A percentile compares a stretch with the other conserved stretches of the same genome.
phyloP scores from a whole-genome alignment of 176 grass and related monocot species.

The Olyra latifolia region DNA sequence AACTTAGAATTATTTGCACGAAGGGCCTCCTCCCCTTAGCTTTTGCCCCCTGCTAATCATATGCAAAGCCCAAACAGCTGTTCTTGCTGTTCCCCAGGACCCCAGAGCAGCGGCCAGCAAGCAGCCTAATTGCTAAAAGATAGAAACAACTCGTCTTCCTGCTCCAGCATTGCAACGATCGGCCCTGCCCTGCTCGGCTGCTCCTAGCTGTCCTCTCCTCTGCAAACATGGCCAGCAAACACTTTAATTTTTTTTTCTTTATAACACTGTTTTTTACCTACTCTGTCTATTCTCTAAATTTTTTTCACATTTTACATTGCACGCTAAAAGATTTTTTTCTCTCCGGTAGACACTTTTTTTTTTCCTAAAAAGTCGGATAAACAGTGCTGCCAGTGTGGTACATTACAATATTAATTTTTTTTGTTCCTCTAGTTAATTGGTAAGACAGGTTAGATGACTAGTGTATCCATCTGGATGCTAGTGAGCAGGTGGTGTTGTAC shows the following conservation, averaged over 20 bases:
- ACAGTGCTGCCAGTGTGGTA: too few relatives aligned
- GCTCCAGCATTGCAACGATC: constrained; percentile 17
- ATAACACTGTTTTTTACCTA: too few relatives aligned
- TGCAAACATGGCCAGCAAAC: too few relatives aligned
- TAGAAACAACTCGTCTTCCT: constrained; percentile 24
- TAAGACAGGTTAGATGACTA: not conserved
- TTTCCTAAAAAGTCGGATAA: too few relatives aligned
- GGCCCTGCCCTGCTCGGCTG: not conserved
- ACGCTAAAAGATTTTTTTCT: too few relatives aligned
- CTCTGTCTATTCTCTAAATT: too few relatives aligned
- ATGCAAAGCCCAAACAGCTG: constrained; percentile 42
- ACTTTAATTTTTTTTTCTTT: too few relatives aligned
- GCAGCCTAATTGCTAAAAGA: constrained; percentile 1
- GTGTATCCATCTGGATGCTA: not conserved
- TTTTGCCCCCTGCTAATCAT: constrained; percentile 40
- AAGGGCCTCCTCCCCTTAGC: not conserved
- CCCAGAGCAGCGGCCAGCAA: constrained; percentile 24
- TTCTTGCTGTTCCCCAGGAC: constrained; percentile 51
- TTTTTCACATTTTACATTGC: too few relatives aligned
- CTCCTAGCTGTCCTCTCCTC: constrained; percentile 34
- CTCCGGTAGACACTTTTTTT: too few relatives aligned
- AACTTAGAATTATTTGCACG: constrained; percentile 37
- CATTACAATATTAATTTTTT: not conserved
- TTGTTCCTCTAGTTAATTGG: not conserved
- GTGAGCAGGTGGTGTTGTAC: constrained; percentile 30